phyloP scores from a whole-genome alignment of 768 basidiomycete species.

The Boletus vermiculosoides region DNA sequence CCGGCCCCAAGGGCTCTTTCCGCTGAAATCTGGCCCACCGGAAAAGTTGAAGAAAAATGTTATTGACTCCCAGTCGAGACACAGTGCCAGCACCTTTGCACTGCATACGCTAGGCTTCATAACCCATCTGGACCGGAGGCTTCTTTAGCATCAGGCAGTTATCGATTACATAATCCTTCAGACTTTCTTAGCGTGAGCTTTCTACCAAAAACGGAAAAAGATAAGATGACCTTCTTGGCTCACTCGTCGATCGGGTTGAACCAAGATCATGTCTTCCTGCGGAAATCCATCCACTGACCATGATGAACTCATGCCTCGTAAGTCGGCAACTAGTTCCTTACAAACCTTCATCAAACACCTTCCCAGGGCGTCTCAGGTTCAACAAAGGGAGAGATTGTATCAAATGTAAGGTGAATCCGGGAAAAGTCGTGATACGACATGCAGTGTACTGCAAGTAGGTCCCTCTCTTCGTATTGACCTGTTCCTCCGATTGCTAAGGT shows the following conservation, averaged over 20 bases:
- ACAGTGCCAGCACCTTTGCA: not conserved
- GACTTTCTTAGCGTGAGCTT: too few species aligned
- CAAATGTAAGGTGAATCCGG: conserved; percentile 66
- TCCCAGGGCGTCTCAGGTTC: conserved; percentile 60
- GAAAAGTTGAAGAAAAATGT: not conserved
- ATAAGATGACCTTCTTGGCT: not conserved
- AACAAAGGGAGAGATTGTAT: conserved; percentile 67
- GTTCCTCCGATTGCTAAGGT: conserved; percentile 8
- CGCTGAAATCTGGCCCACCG: not conserved
- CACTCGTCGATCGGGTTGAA: too few species aligned
- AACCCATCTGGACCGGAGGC: too few species aligned
- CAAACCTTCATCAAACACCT: not conserved
- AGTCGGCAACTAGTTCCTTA: conserved; percentile 21
- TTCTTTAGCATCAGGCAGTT: too few species aligned
- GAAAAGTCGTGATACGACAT: conserved; percentile 73
- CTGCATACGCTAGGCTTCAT: too few species aligned
- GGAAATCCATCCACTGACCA: conserved; percentile 60
- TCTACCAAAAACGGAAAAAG: conserved; percentile 6
- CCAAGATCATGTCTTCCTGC: conserved; percentile 45
- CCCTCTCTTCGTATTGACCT: not conserved
- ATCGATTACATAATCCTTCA: too few species aligned
- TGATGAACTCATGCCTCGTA: conserved; percentile 69
- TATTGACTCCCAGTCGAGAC: not conserved
- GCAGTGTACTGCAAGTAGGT: conserved; percentile 83
- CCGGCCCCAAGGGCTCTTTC: not conserved